These are phyloP conservation scores for Verticillium klebahnii DNA, from an alignment of 2,329 filamentous ascomycete genomes.

Conservation along the genomic window DNA sequence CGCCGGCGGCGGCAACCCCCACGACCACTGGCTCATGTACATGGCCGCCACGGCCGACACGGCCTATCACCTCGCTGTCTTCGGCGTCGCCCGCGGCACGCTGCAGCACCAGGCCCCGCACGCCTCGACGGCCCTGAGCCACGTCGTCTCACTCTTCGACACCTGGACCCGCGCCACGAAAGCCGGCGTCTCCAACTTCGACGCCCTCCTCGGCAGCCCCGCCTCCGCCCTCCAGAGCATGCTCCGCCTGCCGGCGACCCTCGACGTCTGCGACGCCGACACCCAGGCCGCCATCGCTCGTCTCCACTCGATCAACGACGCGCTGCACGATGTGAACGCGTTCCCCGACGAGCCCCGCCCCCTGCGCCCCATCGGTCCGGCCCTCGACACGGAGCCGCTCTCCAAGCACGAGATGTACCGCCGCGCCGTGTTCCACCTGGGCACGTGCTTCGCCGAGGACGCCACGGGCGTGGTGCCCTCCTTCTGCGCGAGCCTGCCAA, in stretches of 20 bases:
- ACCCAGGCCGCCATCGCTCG: conserved; percentile 15
- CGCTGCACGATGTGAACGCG: conserved; percentile 4
- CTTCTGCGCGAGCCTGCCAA: conserved; percentile 25
- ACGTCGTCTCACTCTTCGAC: conserved; percentile 7
- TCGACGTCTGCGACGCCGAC: conserved; percentile 8
- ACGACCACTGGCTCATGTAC: conserved; percentile 23
- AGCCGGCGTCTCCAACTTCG: not conserved
- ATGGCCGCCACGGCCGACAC: conserved; percentile 23
- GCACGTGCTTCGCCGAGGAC: conserved; percentile 29
- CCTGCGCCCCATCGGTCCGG: not conserved
- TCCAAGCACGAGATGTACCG: conserved; percentile 10
- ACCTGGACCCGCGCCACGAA: not conserved
- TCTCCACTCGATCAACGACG: conserved; percentile 16
- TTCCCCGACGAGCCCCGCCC: not conserved
- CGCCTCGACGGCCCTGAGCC: conserved; percentile 14
- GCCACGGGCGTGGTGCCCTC: conserved; percentile 23
- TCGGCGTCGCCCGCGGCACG: conserved; percentile 11
- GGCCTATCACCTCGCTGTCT: conserved; percentile 22
- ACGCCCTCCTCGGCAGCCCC: not conserved
- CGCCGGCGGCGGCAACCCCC: conserved; percentile 17
- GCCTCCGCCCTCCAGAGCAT: not conserved
- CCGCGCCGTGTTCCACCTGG: conserved; percentile 18
- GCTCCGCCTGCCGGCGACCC: conserved; percentile 5
- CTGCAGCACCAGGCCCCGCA: conserved; percentile 1
- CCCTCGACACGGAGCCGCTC: not conserved